Base-by-base conservation (phyloP, 345 rosid species). In the Brassica incana region DNA sequence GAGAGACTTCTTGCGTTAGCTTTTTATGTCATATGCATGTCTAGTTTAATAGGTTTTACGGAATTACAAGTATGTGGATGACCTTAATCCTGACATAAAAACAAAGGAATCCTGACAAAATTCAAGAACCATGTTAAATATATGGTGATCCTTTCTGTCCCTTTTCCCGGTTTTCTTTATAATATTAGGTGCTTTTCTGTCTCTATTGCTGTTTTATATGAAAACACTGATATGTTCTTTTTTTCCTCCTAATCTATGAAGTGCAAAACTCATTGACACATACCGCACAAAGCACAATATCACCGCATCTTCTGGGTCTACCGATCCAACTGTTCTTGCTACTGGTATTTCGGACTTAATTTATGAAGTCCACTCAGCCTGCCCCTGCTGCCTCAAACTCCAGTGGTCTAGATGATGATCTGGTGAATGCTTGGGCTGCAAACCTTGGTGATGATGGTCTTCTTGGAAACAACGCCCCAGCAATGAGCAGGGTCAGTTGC, bases 341-440 rank as follows among this genome's bases (percentile, higher is more conserved):
- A 90, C 93, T 74, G 99, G 98, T 72, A 95, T 95, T 78, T 93
- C 98, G 73, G 99, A 91, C 78, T 90, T 95, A 74, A 80, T 93
- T 63, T 93, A 93, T 81, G 98, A 93, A 93, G 84, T 87, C 94
- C 65, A 88, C 86, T 80, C 97, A 93, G 83, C 87, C 94, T 67
- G 89, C 90, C 78, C 91, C 92, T 23, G 88, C 90, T 30, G 86
- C 88, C 71, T 84, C 83, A 70, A 92, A 90, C 80, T 80, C 97
- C 77, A 92, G 91, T 79, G 80, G 88, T 23, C 90, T 96, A 63
- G 98, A 96, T 78, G 97, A 96, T 88, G 99, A 96, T 86, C 88
- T 96, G 38, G 99, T 96, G 72, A 96, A 96, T 85, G 99, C 97
- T 58, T 96, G 99, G 99, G 98, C 98, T 59, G 93, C 96, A 79